Percentiles rank a stretch among this genome's conserved stretches.
Evolutionary conservation across 129 eudicot genomes (phyloP).

Genomic region (Tagetes patula): DNA sequence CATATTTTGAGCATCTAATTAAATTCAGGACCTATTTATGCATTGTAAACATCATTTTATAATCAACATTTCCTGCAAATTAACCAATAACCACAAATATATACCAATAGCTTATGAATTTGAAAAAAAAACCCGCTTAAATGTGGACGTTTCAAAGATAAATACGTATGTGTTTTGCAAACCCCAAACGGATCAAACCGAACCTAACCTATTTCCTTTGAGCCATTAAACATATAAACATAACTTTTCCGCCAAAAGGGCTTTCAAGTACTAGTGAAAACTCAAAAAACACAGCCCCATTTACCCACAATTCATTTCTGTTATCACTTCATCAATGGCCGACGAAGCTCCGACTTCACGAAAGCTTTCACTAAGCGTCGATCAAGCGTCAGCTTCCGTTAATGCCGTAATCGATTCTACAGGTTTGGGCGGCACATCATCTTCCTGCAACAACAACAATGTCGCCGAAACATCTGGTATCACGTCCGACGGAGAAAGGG

Average conservation of each 20-base stretch:
- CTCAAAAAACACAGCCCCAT: constrained; percentile 4
- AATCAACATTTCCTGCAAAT: too few relatives aligned
- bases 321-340: constrained; percentile 39
- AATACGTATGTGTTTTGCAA: too few relatives aligned
- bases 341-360: constrained; percentile 40
- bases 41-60: not conserved
- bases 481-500: constrained; percentile 42
- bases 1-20: constrained; percentile 4
- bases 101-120: too few relatives aligned
- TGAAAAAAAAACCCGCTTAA: too few relatives aligned
- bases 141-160: too few relatives aligned
- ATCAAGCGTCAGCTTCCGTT: constrained; percentile 47
- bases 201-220: not conserved
- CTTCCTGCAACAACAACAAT: constrained; percentile 60
- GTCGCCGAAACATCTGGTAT: constrained; percentile 43
- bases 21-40: not conserved
- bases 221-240: not conserved
- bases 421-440: constrained; percentile 47
- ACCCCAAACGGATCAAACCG: too few relatives aligned
- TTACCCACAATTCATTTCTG: constrained; percentile 17
- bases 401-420: constrained; percentile 61
- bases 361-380: constrained; percentile 19
- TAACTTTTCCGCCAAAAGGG: constrained; percentile 39
- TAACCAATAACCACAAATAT: too few relatives aligned
- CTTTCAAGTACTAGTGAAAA: constrained; percentile 13